Percentiles rank a stretch among this genome's conserved stretches.
phyloP scores from a whole-genome alignment of 257 asterid genomes.

The Pogostemon cablin region DNA sequence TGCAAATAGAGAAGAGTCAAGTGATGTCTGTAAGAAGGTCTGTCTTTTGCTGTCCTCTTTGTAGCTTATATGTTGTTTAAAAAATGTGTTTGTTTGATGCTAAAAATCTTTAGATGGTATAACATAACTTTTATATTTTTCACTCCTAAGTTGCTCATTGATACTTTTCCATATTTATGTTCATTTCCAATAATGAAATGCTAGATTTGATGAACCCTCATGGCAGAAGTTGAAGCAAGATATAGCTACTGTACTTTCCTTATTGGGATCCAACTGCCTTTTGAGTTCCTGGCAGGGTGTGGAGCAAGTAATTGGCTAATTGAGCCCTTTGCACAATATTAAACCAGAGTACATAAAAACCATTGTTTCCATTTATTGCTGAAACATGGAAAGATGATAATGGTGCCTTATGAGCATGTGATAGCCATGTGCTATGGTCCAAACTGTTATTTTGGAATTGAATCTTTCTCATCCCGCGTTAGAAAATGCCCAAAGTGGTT shows the following conservation, averaged over 20 bases:
- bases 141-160: no score
- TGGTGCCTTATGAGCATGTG: conserved; percentile 7
- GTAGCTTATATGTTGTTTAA: background rate
- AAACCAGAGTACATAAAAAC: conserved; percentile 1
- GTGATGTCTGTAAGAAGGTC: conserved; percentile 68
- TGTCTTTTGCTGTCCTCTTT: conserved; percentile 31
- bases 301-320: no score
- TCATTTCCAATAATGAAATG: no score
- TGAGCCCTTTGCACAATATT: no score
- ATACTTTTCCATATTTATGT: no score
- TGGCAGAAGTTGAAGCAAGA: background rate
- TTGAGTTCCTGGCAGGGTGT: no score
- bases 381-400: conserved; percentile 19
- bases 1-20: conserved; percentile 66
- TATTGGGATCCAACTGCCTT: no score
- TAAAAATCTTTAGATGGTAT: no score
- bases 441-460: background rate
- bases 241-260: background rate
- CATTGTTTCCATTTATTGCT: background rate
- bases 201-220: no score
- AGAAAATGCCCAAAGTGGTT: background rate
- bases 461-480: background rate
- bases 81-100: background rate
- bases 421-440: background rate
- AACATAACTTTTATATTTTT: no score